Base-by-base conservation (phyloP, 179 eudicot species). In the Spergularia azorica region DNA sequence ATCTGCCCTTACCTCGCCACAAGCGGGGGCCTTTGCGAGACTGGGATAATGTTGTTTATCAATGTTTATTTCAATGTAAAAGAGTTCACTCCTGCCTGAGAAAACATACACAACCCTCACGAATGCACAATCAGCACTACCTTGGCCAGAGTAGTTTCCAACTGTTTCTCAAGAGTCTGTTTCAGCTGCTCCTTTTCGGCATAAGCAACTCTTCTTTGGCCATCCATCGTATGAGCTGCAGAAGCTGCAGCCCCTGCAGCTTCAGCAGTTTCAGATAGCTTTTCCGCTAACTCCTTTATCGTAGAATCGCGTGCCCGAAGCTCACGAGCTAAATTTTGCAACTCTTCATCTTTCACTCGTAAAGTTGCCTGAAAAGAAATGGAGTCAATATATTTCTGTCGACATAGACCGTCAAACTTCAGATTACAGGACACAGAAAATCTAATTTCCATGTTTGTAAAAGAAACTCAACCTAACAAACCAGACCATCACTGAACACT, bases 201-300 rank as follows among this genome's bases (percentile, higher is more conserved):
- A 88, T 84, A 87, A 67, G 93, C 90, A 83, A 89, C 82, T 86
- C 89, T 93, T 81, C 99, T 88, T 74, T 95, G 98, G 79, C 90
- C 90, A 76, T 94, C 96, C 97, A 95, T 93, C 20, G 89, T 88
- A 85, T 89, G 93, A 89, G 99, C 99, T 71, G 99, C 99, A 83
- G 93, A 87, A 64, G 99, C 99, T 48, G 99, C 99, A 70, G 93
- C 89, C 81, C 86, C 93, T 39, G 98, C 98, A 66, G 99, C 99
- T 77, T 89, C 96, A 75, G 99, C 99, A 70, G 99, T 95, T 79
- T 91, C 98, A 77, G 96, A 82, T 70, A 95, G 87, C 76, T 89
- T 93, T 64, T 90, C 99, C 14, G 94, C 95, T 79, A 95, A 78
- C 75, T 90, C 98, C 76, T 82, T 90, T 83, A 95, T 91, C 48